A percentile compares a stretch with the other conserved stretches of the same genome.
Evolutionary conservation across 1,284 basidiomycete species (phyloP).

Genomic region (Sanghuangporus baumii): DNA sequence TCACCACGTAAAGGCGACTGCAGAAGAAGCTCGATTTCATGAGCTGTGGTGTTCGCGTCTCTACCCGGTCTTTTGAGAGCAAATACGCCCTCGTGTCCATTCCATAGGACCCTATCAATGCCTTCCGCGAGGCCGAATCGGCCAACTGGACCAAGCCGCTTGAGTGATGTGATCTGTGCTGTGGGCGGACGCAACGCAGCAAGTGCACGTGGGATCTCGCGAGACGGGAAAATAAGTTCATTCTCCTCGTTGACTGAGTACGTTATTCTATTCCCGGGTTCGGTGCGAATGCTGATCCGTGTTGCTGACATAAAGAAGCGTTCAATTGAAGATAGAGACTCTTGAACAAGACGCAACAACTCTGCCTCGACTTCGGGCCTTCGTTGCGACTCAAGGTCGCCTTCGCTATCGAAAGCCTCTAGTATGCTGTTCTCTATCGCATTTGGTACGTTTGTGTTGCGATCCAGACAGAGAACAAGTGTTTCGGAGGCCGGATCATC

Average conservation of each 20-base stretch:
- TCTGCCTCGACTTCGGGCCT: background rate
- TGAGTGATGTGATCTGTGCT: background rate
- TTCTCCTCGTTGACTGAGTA: constrained; percentile 1
- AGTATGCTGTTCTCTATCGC: constrained; percentile 7
- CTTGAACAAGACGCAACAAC: background rate
- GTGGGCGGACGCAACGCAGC: background rate
- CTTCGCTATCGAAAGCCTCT: constrained; percentile 1
- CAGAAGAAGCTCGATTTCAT: constrained; percentile 2
- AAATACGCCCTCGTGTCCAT: background rate
- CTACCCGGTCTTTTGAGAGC: constrained; percentile 2
- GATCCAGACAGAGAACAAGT: constrained; percentile 1
- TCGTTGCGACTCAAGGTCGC: background rate
- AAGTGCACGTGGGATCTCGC: background rate
- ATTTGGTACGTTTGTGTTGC: background rate
- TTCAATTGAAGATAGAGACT: background rate
- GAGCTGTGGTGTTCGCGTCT: background rate
- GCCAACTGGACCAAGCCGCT: background rate
- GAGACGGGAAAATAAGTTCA: constrained; percentile 3
- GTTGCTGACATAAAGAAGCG: constrained; percentile 4
- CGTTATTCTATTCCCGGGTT: background rate
- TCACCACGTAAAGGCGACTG: background rate
- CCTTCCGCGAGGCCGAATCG: background rate
- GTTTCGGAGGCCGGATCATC: background rate
- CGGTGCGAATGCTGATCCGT: background rate
- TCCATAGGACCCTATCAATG: constrained; percentile 6